These are phyloP conservation scores for Scortechinia acanthostroma DNA, from an alignment of 2,329 filamentous ascomycete species.

Conservation along the genomic window DNA sequence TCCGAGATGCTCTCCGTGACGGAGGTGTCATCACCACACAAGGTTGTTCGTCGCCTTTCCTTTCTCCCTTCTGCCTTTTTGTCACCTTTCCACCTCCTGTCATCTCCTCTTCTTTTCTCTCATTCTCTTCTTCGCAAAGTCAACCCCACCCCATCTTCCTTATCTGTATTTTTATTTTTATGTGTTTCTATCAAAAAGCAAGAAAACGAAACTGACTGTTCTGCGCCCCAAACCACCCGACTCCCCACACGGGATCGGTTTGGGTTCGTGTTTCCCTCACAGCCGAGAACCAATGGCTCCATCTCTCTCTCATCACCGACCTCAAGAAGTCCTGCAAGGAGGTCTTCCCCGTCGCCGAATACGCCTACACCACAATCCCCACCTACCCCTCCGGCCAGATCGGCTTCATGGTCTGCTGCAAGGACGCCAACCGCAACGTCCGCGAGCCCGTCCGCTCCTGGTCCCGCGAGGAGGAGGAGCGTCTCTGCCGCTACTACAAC, in stretches of 20 bases:
- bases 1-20: slow-evolving; percentile 81
- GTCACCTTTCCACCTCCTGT: too few species aligned
- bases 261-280: slow-evolving; percentile 6
- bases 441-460: slow-evolving; percentile 77
- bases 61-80: slow-evolving; percentile 6
- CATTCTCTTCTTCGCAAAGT: neutral
- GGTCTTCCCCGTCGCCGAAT: slow-evolving; percentile 96
- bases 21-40: slow-evolving; percentile 98
- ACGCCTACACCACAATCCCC: slow-evolving; percentile 97
- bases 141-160: too few species aligned
- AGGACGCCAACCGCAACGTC: slow-evolving; percentile 79
- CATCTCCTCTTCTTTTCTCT: neutral
- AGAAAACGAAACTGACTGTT: neutral
- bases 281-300: slow-evolving; percentile 99
- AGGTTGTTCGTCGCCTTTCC: slow-evolving; percentile 73
- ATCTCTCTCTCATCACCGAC: slow-evolving; percentile 84
- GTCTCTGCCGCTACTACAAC: slow-evolving; percentile 95
- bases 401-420: slow-evolving; percentile 99
- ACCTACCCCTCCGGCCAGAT: slow-evolving; percentile 99
- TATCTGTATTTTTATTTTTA: too few species aligned
- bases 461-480: slow-evolving; percentile 81
- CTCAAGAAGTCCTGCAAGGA: slow-evolving; percentile 95
- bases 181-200: neutral
- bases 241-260: neutral
- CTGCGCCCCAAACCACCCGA: neutral